Evolutionary conservation across 2,329 filamentous ascomycete species (phyloP).

Genomic region (Aulographum hederae): DNA sequence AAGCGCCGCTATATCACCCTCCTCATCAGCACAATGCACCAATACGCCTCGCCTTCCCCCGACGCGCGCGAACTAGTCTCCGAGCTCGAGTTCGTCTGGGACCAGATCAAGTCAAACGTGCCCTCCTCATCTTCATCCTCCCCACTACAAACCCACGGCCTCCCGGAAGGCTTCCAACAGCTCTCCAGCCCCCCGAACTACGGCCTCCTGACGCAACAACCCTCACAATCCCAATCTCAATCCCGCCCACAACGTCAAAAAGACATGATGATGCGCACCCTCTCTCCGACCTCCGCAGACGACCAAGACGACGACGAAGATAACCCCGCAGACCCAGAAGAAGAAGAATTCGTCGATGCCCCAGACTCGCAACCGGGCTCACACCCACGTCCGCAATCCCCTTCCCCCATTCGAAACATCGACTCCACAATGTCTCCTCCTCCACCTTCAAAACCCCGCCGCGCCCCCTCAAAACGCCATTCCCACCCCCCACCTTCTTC

Average conservation of each 20-base stretch:
- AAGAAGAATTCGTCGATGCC: slow-evolving; percentile 29
- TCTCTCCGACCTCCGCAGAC: slow-evolving; percentile 68
- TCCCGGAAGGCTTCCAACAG: slow-evolving; percentile 13
- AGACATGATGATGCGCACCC: slow-evolving; percentile 28
- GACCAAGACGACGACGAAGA: slow-evolving; percentile 19
- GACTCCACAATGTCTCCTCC: slow-evolving; percentile 1
- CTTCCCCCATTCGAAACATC: not conserved
- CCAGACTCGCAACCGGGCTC: slow-evolving; percentile 26
- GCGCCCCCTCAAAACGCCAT: slow-evolving; percentile 7
- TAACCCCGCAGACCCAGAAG: too few relatives aligned
- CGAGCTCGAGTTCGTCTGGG: slow-evolving; percentile 98
- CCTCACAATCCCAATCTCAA: too few relatives aligned
- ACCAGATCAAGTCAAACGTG: slow-evolving; percentile 81
- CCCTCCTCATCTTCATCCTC: slow-evolving; percentile 37
- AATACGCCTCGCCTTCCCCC: slow-evolving; percentile 69
- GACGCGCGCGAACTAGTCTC: slow-evolving; percentile 76
- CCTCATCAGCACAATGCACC: slow-evolving; percentile 91
- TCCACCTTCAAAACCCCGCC: not conserved
- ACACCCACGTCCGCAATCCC: slow-evolving; percentile 5
- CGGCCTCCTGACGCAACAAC: not conserved
- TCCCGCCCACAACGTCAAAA: not conserved
- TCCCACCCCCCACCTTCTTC: too few relatives aligned
- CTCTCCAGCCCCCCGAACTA: slow-evolving; percentile 11
- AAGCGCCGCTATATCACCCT: slow-evolving; percentile 89
- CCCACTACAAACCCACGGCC: slow-evolving; percentile 18